phyloP scores from a whole-genome alignment of 768 basidiomycete species.

The Pholiota microspora region DNA sequence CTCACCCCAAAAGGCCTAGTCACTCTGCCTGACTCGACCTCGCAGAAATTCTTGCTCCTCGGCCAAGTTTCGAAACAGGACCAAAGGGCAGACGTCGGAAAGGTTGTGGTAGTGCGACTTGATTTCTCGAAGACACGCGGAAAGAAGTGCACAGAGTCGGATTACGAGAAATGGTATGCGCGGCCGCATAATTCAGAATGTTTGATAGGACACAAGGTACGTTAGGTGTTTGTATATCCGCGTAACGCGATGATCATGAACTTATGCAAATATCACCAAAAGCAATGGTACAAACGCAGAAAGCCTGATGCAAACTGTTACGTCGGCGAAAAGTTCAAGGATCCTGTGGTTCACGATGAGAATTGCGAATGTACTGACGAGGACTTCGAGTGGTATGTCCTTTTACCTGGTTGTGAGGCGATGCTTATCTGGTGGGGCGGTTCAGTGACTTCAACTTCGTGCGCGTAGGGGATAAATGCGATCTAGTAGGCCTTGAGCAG shows the following conservation, averaged over 20 bases:
- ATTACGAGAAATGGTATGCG: constrained; percentile 91
- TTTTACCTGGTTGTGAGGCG: constrained; percentile 5
- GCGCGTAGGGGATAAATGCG: constrained; percentile 69
- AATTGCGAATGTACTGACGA: constrained; percentile 79
- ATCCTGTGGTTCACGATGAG: constrained; percentile 83
- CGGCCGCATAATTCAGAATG: constrained; percentile 66
- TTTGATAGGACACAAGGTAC: constrained; percentile 91
- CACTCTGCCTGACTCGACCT: constrained; percentile 92
- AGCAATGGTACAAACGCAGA: constrained; percentile 94
- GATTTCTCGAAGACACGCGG: constrained; percentile 75
- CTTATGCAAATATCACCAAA: too few relatives aligned
- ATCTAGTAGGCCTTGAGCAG: constrained; percentile 84
- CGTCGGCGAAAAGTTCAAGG: constrained; percentile 85
- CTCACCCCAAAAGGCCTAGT: constrained; percentile 76
- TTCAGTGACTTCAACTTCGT: constrained; percentile 88
- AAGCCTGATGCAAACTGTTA: constrained; percentile 85
- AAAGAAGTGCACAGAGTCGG: constrained; percentile 64
- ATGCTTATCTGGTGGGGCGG: not conserved
- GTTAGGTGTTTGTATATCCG: constrained; percentile 9
- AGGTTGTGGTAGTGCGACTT: constrained; percentile 72
- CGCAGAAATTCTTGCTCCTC: constrained; percentile 91
- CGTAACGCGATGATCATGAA: too few relatives aligned
- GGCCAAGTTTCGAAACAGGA: constrained; percentile 71
- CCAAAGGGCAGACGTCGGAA: constrained; percentile 46
- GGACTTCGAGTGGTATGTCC: constrained; percentile 89